Conservation (phyloP, 495 filamentous ascomycete genomes). For the Sordaria brevicollis region DNA sequence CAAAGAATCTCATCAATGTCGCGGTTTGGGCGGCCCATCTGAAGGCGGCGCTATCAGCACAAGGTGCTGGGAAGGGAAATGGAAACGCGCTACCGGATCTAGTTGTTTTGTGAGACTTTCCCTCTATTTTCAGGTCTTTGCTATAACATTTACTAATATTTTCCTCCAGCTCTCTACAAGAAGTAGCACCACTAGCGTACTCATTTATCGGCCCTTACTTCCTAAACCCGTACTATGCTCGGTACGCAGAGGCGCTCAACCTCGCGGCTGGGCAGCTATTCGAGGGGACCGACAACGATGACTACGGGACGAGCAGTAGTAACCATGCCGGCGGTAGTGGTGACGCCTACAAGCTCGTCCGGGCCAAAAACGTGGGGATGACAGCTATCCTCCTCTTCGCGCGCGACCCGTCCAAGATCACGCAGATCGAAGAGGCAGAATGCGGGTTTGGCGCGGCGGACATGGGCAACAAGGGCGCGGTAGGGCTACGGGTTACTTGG, state of each 20-base stretch:
- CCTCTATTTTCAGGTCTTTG: not conserved
- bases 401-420: constrained; percentile 44
- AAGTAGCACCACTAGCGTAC: constrained; percentile 74
- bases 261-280: constrained; percentile 40
- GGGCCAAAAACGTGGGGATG: constrained; percentile 68
- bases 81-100: constrained; percentile 48
- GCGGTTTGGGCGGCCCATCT: constrained; percentile 59
- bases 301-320: not conserved
- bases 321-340: not conserved
- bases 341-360: constrained; percentile 36
- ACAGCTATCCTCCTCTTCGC: constrained; percentile 79
- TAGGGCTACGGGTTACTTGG: constrained; percentile 60
- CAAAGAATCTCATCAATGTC: constrained; percentile 50
- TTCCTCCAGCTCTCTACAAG: constrained; percentile 58
- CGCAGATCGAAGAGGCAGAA: constrained; percentile 55
- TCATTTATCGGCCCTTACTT: constrained; percentile 80
- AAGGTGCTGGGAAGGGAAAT: constrained; percentile 16
- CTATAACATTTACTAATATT: not conserved
- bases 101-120: constrained; percentile 52
- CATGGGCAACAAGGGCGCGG: constrained; percentile 94
- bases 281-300: not conserved
- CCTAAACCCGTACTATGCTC: constrained; percentile 63
- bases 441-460: constrained; percentile 72
- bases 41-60: constrained; percentile 50
- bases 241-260: constrained; percentile 57